Base-by-base conservation (phyloP, 768 basidiomycete genomes). In the Suillus ampliporus region DNA sequence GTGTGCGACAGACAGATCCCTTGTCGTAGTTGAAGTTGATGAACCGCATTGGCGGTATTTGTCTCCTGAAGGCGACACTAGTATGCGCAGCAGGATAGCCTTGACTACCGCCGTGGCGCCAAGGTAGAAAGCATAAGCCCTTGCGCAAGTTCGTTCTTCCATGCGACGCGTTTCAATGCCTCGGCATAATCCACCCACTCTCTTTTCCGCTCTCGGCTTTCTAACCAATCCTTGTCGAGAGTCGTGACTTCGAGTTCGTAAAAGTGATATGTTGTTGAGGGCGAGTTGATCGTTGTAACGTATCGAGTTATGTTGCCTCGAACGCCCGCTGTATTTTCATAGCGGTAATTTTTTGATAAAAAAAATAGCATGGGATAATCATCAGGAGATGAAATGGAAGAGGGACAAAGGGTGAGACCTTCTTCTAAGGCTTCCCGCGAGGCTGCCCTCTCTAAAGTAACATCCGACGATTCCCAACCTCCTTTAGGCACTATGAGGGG, bases 401-500 rank as follows among this genome's bases (percentile, higher is more conserved):
- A 87, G 83, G 87, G 84, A 84, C 82, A 87, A 89, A 86, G 81
- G 87, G 86, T 88, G 87, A 87, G 91, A 95, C 93, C 93, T 94
- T 95, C 93, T 91, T 95, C 93, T 77, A 90, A 83, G 80, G 93
- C 93, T 87, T 95, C 93, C 77, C 93, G 86, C 72, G 87, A 90
- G 80, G 93, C 93, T 75, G 93, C 93, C 80, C 87, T 89, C 83
- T 94, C 92, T 71, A 94, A 80, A 77, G 82, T 83, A 70, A 83
- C 87, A 84, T 95, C 93, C 61, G 89, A 83, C 68, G 86, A 80
- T 78, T 95, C 93, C 89, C 89, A 95, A 73, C 93, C 93, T 76
- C 93, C 93, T 82, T 95, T 95, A n/a, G 93, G 93, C 71, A 95
- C 93, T 94, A 73, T 57, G 59, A 62, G 59, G 61, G 35, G 47